Conservation (phyloP, 2,329 filamentous ascomycete genomes). For the Domatiomyces catenatus region DNA sequence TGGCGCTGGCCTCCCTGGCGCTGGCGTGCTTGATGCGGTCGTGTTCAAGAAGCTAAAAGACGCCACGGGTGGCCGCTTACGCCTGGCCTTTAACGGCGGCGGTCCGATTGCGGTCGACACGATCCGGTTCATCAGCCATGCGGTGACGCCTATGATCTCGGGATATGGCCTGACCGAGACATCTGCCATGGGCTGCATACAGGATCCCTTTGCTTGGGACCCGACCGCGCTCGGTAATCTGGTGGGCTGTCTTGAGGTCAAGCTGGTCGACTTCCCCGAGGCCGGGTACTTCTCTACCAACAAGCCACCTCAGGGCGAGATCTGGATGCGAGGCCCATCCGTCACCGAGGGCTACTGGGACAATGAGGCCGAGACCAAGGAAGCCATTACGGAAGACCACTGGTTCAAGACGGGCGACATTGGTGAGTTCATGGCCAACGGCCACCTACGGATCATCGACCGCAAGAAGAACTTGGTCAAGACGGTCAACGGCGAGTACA, state of each 20-base stretch:
- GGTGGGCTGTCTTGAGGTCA: slow-evolving; percentile 65
- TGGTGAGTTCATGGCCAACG: slow-evolving; percentile 67
- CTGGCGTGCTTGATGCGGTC: slow-evolving; percentile 57
- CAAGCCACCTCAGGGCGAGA: slow-evolving; percentile 74
- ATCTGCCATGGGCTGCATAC: slow-evolving; percentile 43
- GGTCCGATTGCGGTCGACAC: slow-evolving; percentile 81
- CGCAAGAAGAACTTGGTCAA: slow-evolving; percentile 98
- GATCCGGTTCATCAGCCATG: slow-evolving; percentile 77
- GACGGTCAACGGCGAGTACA: slow-evolving; percentile 89
- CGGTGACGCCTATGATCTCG: slow-evolving; percentile 82
- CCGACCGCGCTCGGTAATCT: slow-evolving; percentile 62
- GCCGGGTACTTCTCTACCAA: slow-evolving; percentile 67
- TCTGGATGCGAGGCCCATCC: slow-evolving; percentile 66
- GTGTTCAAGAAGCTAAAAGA: slow-evolving; percentile 89
- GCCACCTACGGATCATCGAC: slow-evolving; percentile 77
- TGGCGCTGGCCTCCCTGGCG: slow-evolving; percentile 39
- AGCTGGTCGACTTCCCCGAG: slow-evolving; percentile 79
- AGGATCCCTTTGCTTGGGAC: slow-evolving; percentile 71
- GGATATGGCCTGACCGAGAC: slow-evolving; percentile 96
- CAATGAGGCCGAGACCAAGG: slow-evolving; percentile 69
- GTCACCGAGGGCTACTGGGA: slow-evolving; percentile 69
- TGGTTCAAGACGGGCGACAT: slow-evolving; percentile 98
- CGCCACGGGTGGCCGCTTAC: slow-evolving; percentile 72
- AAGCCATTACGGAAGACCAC: slow-evolving; percentile 62
- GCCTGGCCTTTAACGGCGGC: slow-evolving; percentile 87